Base-by-base conservation (phyloP, 148 eudicot species). In the Chenopodium suecicum region DNA sequence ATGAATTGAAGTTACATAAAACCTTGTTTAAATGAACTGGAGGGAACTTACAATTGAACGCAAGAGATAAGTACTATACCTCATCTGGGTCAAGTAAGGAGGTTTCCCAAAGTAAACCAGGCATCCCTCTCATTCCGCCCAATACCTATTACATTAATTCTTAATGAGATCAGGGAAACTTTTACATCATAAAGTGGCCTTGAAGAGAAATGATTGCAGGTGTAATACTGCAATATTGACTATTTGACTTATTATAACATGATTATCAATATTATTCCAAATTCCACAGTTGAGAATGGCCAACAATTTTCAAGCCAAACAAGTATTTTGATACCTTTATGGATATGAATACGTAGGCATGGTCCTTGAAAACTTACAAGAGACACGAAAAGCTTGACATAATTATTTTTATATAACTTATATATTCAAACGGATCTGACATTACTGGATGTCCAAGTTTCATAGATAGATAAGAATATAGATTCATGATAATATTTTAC, bases 91-190 rank as follows among this genome's bases (percentile, higher is more conserved):
- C 99, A 86, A 96, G 97, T 84, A 96, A 88, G 75, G 99, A 96
- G 20, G 98, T 89, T 84, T 94, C 99, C 98, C 98, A 96, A 52
- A 96, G 85, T 82, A 94, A 85, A 80, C 98, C 98, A 47, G 90
- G 90, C 99, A 96, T 96, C 83, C 99, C 99, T 87, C 99, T 91
- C 99, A 96, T 96, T 81, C 99, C 99, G 80, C 99, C 99, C 74
- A 96, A 86, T 52, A 96, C 99, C 99, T 96, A 82, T 79, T 34
- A 79, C 72, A 70, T 78, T 31, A 44, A 58, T 62, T 50, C 12
- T 2, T 41, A 7, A 80, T 70, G 3, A 63, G 63, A 68, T 65
- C 11, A 12, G 12, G 56, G 25, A 27, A 76, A 60, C 31, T 56
- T 47, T 17, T 7, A 7, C 23, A 47, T 27, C 52, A 23, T 67